These are phyloP conservation scores for Alternaria postmessia DNA, from an alignment of 2,329 filamentous ascomycete genomes.

Conservation along the genomic window DNA sequence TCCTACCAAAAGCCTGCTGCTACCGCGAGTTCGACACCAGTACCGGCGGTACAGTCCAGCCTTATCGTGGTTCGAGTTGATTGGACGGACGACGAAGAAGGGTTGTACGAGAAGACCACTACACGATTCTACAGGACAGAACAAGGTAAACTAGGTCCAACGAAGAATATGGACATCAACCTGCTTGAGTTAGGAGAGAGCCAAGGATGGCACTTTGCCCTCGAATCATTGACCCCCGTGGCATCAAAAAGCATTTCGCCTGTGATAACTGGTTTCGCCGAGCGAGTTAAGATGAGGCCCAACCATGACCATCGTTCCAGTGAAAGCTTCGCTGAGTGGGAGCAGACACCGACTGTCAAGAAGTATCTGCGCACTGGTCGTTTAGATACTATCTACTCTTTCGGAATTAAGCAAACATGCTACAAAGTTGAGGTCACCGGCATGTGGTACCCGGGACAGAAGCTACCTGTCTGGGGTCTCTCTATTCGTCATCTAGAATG, in stretches of 20 bases:
- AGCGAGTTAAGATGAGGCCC: conserved; percentile 27
- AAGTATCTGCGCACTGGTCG: conserved; percentile 21
- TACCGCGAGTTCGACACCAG: background rate
- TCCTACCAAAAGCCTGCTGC: conserved; percentile 1
- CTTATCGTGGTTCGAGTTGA: conserved; percentile 40
- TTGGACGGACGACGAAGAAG: conserved; percentile 44
- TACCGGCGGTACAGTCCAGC: background rate
- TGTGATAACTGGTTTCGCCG: conserved; percentile 33
- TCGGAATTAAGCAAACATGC: conserved; percentile 36
- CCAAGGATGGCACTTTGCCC: conserved; percentile 41
- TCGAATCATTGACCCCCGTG: conserved; percentile 37
- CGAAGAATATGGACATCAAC: conserved; percentile 43
- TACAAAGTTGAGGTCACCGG: conserved; percentile 37
- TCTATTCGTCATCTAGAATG: conserved; percentile 42
- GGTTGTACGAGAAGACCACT: conserved; percentile 38
- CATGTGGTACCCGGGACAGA: conserved; percentile 40
- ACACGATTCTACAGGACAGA: conserved; percentile 34
- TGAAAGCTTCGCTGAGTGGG: conserved; percentile 33
- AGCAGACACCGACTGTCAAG: conserved; percentile 24
- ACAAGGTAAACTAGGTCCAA: conserved; percentile 19
- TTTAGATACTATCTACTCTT: conserved; percentile 42
- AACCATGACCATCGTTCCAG: conserved; percentile 21
- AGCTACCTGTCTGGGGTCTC: conserved; percentile 41
- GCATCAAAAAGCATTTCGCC: conserved; percentile 28
- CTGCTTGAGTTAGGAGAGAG: conserved; percentile 42